Conservation (phyloP, 495 filamentous ascomycete species). For the Penicillium diatomitis region DNA sequence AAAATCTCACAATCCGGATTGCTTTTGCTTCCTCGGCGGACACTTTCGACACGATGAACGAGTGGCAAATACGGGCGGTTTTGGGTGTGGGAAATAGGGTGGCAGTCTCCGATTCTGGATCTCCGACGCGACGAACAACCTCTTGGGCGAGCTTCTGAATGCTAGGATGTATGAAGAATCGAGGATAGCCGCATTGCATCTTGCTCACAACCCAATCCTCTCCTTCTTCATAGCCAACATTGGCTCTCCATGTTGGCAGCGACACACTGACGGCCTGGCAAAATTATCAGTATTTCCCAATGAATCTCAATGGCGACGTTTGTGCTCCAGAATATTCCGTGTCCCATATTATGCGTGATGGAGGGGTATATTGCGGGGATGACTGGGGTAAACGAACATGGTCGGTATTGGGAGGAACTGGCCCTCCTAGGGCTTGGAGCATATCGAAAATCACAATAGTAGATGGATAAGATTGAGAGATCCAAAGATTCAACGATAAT, state of each 20-base stretch:
- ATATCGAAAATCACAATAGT: constrained; percentile 13
- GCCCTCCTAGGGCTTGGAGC: constrained; percentile 35
- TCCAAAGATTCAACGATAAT: neutral
- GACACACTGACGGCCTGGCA: constrained; percentile 89
- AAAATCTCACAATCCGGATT: constrained; percentile 60
- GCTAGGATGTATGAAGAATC: constrained; percentile 84
- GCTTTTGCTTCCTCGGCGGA: constrained; percentile 35
- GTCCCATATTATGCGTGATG: neutral
- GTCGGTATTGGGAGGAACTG: constrained; percentile 43
- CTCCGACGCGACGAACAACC: constrained; percentile 56
- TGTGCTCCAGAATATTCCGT: no score
- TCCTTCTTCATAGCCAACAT: constrained; percentile 89
- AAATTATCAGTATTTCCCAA: neutral
- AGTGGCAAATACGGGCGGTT: constrained; percentile 57
- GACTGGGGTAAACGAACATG: constrained; percentile 36
- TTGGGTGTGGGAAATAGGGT: constrained; percentile 70
- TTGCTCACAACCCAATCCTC: constrained; percentile 73
- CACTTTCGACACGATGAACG: constrained; percentile 57
- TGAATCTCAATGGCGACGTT: neutral
- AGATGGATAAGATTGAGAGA: neutral
- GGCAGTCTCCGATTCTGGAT: constrained; percentile 49
- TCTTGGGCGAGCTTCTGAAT: constrained; percentile 66
- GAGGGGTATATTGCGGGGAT: constrained; percentile 20
- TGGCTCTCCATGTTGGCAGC: constrained; percentile 84
- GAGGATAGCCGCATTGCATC: constrained; percentile 87